These are phyloP conservation scores for Auricularia cornea DNA, from an alignment of 768 basidiomycete species.

Conservation along the genomic window DNA sequence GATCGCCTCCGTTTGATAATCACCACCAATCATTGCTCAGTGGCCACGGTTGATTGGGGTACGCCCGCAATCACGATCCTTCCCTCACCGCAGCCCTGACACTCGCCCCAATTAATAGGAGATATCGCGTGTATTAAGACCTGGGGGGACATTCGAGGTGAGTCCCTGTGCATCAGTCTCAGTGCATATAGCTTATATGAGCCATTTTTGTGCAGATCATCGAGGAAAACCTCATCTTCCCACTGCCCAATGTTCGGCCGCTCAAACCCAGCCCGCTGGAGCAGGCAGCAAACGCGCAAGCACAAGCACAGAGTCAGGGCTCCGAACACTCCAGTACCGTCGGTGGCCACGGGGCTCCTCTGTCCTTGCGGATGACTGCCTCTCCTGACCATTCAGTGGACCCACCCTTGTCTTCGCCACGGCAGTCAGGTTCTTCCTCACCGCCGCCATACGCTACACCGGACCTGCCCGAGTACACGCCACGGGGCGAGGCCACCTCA, in stretches of 20 bases:
- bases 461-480: background rate
- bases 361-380: background rate
- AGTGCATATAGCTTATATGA: background rate
- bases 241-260: background rate
- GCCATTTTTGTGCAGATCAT: background rate
- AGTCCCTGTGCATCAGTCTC: background rate
- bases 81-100: background rate
- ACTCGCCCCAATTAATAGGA: background rate
- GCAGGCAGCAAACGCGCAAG: background rate
- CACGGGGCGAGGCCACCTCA: background rate
- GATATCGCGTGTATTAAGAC: background rate
- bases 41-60: background rate
- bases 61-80: background rate
- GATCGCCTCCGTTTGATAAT: background rate
- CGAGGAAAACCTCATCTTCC: constrained; percentile 1
- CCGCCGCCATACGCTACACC: background rate
- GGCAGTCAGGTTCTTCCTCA: background rate
- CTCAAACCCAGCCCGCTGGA: background rate
- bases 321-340: background rate
- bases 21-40: background rate
- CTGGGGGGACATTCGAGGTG: background rate
- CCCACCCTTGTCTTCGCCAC: background rate
- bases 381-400: background rate
- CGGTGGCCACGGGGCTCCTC: background rate
- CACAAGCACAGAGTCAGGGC: background rate